Conservation (phyloP, 2,329 filamentous ascomycete genomes). For the Nothopassalora personata region DNA sequence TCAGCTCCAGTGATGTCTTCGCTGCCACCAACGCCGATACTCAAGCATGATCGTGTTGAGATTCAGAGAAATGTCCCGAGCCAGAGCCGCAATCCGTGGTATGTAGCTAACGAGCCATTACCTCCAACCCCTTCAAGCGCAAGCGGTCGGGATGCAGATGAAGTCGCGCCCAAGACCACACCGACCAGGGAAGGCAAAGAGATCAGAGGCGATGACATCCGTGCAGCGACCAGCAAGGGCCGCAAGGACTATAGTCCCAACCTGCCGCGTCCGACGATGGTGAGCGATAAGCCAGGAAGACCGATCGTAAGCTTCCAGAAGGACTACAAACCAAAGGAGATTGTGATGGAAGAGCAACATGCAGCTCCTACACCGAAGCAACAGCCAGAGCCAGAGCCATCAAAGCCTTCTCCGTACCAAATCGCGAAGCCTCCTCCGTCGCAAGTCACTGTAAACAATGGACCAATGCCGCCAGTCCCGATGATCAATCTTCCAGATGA, state of each 20-base stretch:
- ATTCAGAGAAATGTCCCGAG: conserved; percentile 79
- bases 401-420: conserved; percentile 5
- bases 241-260: conserved; percentile 80
- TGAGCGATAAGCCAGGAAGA: conserved; percentile 83
- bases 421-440: conserved; percentile 6
- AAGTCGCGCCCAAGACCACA: conserved; percentile 30
- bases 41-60: conserved; percentile 53
- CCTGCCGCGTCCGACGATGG: conserved; percentile 80
- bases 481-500: conserved; percentile 49
- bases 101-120: conserved; percentile 61
- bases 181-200: conserved; percentile 49
- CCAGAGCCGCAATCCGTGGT: conserved; percentile 75
- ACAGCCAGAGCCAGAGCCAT: conserved; percentile 6
- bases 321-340: conserved; percentile 70
- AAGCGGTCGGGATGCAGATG: conserved; percentile 35
- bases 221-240: conserved; percentile 82
- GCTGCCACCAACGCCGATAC: conserved; percentile 17
- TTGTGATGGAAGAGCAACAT: conserved; percentile 60
- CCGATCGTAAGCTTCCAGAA: conserved; percentile 96
- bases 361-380: conserved; percentile 19
- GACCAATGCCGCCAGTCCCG: conserved; percentile 36
- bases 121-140: conserved; percentile 31
- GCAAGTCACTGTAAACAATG: neutral
- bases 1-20: conserved; percentile 39
- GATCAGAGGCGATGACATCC: conserved; percentile 65